Conservation (phyloP, 2,329 filamentous ascomycete genomes). For the Colletotrichum sansevieriae region DNA sequence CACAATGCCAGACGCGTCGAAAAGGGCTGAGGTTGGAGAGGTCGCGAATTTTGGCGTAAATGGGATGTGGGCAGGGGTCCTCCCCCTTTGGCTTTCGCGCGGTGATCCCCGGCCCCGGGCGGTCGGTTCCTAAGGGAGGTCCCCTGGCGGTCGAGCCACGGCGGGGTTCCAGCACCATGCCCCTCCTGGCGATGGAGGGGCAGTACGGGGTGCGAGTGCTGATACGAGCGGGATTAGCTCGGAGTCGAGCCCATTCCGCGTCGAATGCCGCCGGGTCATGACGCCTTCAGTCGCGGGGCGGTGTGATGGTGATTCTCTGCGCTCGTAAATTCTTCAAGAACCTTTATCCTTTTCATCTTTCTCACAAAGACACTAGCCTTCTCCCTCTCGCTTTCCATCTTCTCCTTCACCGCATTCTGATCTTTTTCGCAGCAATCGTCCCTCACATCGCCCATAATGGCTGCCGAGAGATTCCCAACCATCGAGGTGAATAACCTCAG, state of each 20-base stretch:
- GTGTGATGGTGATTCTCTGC: conserved; percentile 26
- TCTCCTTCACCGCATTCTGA: neutral
- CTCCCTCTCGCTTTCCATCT: neutral
- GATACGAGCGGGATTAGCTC: conserved; percentile 13
- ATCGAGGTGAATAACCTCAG: conserved; percentile 83
- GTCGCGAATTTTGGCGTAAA: conserved; percentile 54
- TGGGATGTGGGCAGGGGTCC: conserved; percentile 23
- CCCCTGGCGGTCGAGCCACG: conserved; percentile 12
- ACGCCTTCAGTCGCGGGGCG: conserved; percentile 36
- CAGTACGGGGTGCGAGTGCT: neutral
- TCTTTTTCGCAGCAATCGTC: neutral
- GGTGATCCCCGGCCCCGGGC: conserved; percentile 21
- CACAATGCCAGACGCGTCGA: conserved; percentile 41
- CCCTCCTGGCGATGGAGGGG: conserved; percentile 4
- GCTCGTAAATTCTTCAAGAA: neutral
- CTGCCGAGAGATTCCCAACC: conserved; percentile 60
- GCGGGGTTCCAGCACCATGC: conserved; percentile 9
- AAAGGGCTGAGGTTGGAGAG: conserved; percentile 2
- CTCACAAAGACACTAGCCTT: neutral
- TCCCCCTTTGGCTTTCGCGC: conserved; percentile 21
- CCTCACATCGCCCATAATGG: conserved; percentile 43
- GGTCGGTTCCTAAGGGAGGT: conserved; percentile 15
- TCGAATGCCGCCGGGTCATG: conserved; percentile 31
- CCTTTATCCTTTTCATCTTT: neutral
- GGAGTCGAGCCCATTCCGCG: conserved; percentile 18